Conservation (phyloP, 2,329 filamentous ascomycete species). For the Pseudocercospora fuligena region DNA sequence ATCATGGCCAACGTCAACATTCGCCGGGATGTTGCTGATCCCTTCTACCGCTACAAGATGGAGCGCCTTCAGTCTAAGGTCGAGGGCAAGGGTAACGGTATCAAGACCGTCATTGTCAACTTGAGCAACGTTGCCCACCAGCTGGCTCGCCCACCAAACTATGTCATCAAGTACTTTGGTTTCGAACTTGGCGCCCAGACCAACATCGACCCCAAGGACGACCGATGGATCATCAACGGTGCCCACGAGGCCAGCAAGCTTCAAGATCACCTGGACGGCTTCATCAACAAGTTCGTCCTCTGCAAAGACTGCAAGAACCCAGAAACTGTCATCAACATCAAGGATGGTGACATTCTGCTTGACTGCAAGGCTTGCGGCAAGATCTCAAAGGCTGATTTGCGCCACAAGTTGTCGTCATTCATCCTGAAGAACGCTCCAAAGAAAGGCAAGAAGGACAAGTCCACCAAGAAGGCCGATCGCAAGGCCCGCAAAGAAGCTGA, state of each 20-base stretch:
- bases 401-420: constrained; percentile 94
- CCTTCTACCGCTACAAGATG: constrained; percentile 99
- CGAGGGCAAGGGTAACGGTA: constrained; percentile 99
- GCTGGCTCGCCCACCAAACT: constrained; percentile 86
- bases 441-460: constrained; percentile 95
- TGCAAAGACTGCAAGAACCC: constrained; percentile 99
- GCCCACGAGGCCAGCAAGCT: constrained; percentile 94
- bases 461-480: constrained; percentile 83
- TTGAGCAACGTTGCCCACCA: constrained; percentile 90
- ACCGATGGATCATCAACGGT: constrained; percentile 99
- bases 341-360: constrained; percentile 86
- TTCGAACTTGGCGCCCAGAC: constrained; percentile 99
- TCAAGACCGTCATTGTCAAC: constrained; percentile 98
- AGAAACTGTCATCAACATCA: constrained; percentile 94
- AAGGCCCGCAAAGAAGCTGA: constrained; percentile 79
- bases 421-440: constrained; percentile 96
- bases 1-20: constrained; percentile 98
- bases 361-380: constrained; percentile 99
- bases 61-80: constrained; percentile 98
- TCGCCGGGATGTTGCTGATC: constrained; percentile 95
- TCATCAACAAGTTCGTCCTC: constrained; percentile 98
- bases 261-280: constrained; percentile 96
- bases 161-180: constrained; percentile 99
- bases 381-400: constrained; percentile 86
- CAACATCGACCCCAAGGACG: constrained; percentile 94